Conservation (phyloP, 352 stramenopile genomes). For the Blastocystis sp. region DNA sequence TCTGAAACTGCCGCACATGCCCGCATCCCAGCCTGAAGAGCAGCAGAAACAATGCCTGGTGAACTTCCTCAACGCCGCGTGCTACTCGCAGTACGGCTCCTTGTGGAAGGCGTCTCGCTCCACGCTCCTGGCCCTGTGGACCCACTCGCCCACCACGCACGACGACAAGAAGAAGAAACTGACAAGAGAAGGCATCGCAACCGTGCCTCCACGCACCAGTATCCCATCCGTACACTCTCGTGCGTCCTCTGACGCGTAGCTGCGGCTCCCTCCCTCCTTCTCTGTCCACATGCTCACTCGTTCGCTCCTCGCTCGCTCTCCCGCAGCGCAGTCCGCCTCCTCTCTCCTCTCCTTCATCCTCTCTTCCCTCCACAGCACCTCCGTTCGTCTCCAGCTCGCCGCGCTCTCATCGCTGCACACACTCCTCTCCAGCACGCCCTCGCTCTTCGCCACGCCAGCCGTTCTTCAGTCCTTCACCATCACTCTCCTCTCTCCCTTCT, state of each 20-base stretch:
- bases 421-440: slow-evolving; percentile 1
- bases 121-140: not conserved
- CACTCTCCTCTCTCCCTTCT: not conserved
- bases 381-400: not conserved
- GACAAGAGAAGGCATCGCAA: not conserved
- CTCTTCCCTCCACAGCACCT: not conserved
- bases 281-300: not conserved
- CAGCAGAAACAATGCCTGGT: slow-evolving; percentile 13
- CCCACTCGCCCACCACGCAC: not conserved
- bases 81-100: not conserved
- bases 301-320: not conserved
- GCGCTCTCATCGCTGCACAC: not conserved
- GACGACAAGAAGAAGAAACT: not conserved
- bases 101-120: not conserved
- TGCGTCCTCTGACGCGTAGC: not conserved
- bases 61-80: not conserved
- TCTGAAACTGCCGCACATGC: too few relatives aligned
- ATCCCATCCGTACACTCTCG: not conserved
- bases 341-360: not conserved
- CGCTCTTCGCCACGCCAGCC: not conserved
- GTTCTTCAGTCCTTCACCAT: not conserved
- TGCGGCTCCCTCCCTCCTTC: not conserved
- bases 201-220: not conserved
- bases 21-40: too few relatives aligned
- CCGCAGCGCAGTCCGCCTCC: not conserved